Base-by-base conservation (phyloP, 139 green algal genomes). In the Spirogloea muscicola region DNA sequence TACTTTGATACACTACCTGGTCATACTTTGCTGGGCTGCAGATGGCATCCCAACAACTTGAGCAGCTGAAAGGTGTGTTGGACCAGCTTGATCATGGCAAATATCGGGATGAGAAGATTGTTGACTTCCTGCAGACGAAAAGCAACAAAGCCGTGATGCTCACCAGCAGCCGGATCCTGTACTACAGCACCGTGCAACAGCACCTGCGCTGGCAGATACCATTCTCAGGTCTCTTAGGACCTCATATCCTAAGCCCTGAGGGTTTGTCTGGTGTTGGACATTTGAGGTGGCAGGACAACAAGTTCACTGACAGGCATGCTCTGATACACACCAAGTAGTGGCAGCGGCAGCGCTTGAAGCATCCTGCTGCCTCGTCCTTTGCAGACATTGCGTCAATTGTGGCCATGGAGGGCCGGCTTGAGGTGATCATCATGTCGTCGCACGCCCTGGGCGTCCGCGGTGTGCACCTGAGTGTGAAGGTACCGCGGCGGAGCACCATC, bases 111-210 rank as follows among this genome's bases (percentile, higher is more conserved):
- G 72, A 80, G 63, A 18, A 21, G 3, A n/a, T 77, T 4, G 7
- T 69, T 18, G 72, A 80, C 72, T 70, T 58, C 29, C n/a, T 80
- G 46, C 61, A 77, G 29, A 77, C 34, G 33, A n/a, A 27, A 25
- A 31, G 4, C n/a, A 43, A 52, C 72, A 31, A n/a, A 29, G 72
- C 63, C 1, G 16, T 77, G 46, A 18, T 80, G 0, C 49, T 80
- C 62, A 80, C 72, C 2, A 13, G 25, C 10, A 21, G 13, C 2
- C 62, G 62, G 9, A 16, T 80, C 7, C 18, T 80, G 9, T 77
- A 76, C 9, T 76, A 71, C 18, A 33, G 59, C 62, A 60, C 29
- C 49, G 16, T 27, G 57, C 18, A 34, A 7, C 49, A 70, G 33
- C 18, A 29, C 67, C 27, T 75, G 52, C 58, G 18, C 57, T 75